Evolutionary conservation across 129 eudicot species (phyloP).

Genomic region (sunflower (Helianthus annuus)): HanXRQr2.0-SUNRISE NC_035434.2:151907993-151908492

Average conservation of each 20-base stretch:
- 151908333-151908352: background rate
- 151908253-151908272: background rate
- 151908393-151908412: constrained; percentile 94
- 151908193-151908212: background rate
- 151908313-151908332: background rate
- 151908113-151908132: background rate
- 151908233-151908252: background rate
- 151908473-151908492: constrained; percentile 77
- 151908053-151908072: background rate
- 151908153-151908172: background rate
- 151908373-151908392: constrained; percentile 99
- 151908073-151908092: background rate
- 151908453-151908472: constrained; percentile 80
- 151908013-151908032: background rate
- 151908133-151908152: background rate
- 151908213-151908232: background rate
- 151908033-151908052: background rate
- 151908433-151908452: constrained; percentile 90
- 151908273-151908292: background rate
- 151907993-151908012: background rate
- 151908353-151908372: constrained; percentile 5
- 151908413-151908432: constrained; percentile 84
- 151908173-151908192: background rate
- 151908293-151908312: background rate
- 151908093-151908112: background rate